These are phyloP conservation scores for Backusella australiensis DNA, from an alignment of 192 early-diverging fungal species.

Conservation along the genomic window DNA sequence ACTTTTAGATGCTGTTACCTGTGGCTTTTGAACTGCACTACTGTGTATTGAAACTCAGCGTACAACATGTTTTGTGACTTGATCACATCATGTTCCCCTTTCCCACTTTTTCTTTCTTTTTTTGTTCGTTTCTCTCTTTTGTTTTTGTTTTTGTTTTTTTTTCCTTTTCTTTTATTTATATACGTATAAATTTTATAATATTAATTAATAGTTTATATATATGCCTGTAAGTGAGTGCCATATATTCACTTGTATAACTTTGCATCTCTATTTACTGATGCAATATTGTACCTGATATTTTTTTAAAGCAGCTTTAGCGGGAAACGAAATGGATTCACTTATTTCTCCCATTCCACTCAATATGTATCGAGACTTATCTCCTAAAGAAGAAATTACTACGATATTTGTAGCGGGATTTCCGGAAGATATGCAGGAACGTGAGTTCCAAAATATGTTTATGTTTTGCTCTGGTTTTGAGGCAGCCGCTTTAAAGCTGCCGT, in stretches of 20 bases:
- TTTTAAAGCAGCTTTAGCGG: background rate
- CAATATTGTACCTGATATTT: background rate
- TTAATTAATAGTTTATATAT: background rate
- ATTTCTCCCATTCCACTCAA: slow-evolving; percentile 1
- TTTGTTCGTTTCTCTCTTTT: background rate
- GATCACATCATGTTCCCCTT: background rate
- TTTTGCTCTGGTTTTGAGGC: slow-evolving; percentile 97
- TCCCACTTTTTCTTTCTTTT: background rate
- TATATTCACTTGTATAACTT: background rate
- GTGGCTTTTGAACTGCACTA: background rate
- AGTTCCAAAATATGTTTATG: slow-evolving; percentile 99
- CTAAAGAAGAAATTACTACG: slow-evolving; percentile 89
- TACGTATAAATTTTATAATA: background rate
- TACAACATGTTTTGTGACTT: background rate
- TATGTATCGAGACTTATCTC: slow-evolving; percentile 6
- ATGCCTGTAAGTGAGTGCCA: background rate
- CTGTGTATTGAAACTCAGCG: background rate
- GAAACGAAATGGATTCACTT: background rate
- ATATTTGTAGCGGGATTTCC: slow-evolving; percentile 99
- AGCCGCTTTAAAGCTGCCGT: slow-evolving; percentile 90
- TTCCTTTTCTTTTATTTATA: background rate
- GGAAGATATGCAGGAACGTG: slow-evolving; percentile 96
- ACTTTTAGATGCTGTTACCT: background rate
- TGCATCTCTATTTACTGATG: background rate
- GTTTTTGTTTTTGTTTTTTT: background rate